These are phyloP conservation scores for Papiliotrema laurentii DNA, from an alignment of 1,284 basidiomycete species.

Conservation along the genomic window DNA sequence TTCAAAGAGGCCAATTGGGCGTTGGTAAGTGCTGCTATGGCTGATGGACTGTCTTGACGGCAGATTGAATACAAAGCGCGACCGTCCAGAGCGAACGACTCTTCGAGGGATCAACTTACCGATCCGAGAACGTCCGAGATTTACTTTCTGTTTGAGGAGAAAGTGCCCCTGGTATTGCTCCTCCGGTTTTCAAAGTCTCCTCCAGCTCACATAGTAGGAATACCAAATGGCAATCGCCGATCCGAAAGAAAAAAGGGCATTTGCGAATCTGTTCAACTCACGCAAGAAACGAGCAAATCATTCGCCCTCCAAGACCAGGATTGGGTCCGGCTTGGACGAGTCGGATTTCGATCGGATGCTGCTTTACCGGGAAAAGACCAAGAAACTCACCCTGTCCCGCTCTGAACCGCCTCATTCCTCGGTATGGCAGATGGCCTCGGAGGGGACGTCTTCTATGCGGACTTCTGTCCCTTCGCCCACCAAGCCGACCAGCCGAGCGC, in stretches of 20 bases:
- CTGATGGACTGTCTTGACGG: conserved; percentile 2
- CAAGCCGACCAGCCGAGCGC: conserved; percentile 34
- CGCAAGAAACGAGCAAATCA: conserved; percentile 65
- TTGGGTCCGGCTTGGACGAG: conserved; percentile 34
- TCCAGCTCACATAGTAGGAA: conserved; percentile 50
- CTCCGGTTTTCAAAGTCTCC: conserved; percentile 4
- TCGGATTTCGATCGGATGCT: conserved; percentile 75
- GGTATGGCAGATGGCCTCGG: conserved; percentile 13
- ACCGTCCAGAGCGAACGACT: conserved; percentile 21
- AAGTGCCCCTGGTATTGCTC: conserved; percentile 61
- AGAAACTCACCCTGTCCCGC: conserved; percentile 23
- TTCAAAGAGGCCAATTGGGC: conserved; percentile 86
- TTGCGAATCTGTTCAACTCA: conserved; percentile 45
- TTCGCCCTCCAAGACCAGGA: conserved; percentile 51
- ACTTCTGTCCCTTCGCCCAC: background rate
- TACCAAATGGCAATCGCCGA: conserved; percentile 70
- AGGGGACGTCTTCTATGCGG: background rate
- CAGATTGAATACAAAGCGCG: conserved; percentile 77
- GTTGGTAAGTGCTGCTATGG: conserved; percentile 58
- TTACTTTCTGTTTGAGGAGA: conserved; percentile 78
- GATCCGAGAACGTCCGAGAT: conserved; percentile 59
- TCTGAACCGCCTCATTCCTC: conserved; percentile 16
- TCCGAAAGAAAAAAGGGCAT: conserved; percentile 45
- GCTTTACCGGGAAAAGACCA: conserved; percentile 18
- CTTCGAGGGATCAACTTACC: conserved; percentile 18